Conservation (phyloP, 257 asterid species). For the Echium plantagineum region DNA sequence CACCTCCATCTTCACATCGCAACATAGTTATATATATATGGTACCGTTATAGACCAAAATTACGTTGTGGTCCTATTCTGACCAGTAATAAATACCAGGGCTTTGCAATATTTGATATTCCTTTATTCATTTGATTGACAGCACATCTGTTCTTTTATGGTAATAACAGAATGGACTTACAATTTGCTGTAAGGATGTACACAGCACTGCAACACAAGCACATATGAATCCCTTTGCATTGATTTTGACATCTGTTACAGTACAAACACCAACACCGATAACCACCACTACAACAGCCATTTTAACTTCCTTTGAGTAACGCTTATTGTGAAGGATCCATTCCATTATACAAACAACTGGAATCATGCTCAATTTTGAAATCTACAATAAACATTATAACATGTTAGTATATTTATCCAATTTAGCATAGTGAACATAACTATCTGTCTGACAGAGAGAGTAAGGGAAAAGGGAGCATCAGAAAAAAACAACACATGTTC, state of each 20-base stretch:
- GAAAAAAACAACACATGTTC: too few species aligned
- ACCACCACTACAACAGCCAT: conserved; percentile 79
- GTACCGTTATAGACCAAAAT: too few species aligned
- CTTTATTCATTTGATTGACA: not conserved
- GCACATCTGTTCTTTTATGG: not conserved
- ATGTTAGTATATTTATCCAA: conserved; percentile 9
- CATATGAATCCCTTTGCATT: conserved; percentile 77
- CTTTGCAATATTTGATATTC: too few species aligned
- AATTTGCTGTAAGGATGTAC: conserved; percentile 89
- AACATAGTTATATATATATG: too few species aligned
- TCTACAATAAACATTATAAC: conserved; percentile 33
- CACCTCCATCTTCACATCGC: too few species aligned
- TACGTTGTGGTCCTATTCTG: too few species aligned
- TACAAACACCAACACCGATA: conserved; percentile 96
- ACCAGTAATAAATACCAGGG: too few species aligned
- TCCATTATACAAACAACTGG: conserved; percentile 95
- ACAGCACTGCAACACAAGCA: conserved; percentile 82
- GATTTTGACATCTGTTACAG: conserved; percentile 92
- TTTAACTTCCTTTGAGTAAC: conserved; percentile 72
- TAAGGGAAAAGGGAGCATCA: too few species aligned
- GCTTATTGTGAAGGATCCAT: conserved; percentile 85
- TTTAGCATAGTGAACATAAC: too few species aligned
- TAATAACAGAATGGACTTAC: conserved; percentile 33
- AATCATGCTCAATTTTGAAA: conserved; percentile 96
- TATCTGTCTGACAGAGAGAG: too few species aligned